Percentiles rank a stretch among this genome's conserved stretches.
Evolutionary conservation across 257 asterid species (phyloP).

Genomic region (Nicotiana sylvestris): DNA sequence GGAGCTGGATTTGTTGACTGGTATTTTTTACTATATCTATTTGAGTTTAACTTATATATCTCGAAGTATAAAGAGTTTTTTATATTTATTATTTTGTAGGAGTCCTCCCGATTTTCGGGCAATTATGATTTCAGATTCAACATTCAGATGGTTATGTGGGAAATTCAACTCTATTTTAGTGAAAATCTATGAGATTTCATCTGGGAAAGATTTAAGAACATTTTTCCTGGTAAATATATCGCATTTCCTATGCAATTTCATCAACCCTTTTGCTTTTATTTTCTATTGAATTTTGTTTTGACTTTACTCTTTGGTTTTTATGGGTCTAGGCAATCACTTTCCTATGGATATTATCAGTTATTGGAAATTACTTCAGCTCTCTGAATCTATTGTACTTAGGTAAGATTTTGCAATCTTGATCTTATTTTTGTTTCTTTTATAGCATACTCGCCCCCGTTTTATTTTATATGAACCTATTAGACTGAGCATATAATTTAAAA

Average conservation of each 20-base stretch:
- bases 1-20: conserved; percentile 34
- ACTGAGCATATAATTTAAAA: neutral
- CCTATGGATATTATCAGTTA: conserved; percentile 61
- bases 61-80: neutral
- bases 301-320: neutral
- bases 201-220: conserved; percentile 68
- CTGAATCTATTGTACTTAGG: conserved; percentile 61
- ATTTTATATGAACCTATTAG: neutral
- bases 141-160: conserved; percentile 51
- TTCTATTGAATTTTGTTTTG: neutral
- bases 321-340: conserved; percentile 42
- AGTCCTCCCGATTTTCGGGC: conserved; percentile 50
- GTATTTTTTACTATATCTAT: conserved; percentile 12
- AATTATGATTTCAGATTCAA: conserved; percentile 54
- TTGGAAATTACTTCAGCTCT: conserved; percentile 67
- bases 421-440: neutral
- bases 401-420: conserved; percentile 10
- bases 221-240: conserved; percentile 49
- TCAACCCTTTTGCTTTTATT: neutral
- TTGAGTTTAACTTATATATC: neutral
- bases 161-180: conserved; percentile 42
- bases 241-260: neutral
- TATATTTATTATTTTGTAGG: conserved; percentile 27
- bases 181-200: conserved; percentile 51
- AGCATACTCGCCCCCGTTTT: neutral